Percentiles rank a stretch among this genome's conserved stretches.
These are phyloP conservation scores for Periglandula ipomoeae DNA, from an alignment of 2,329 filamentous ascomycete genomes.

Conservation along the genomic window DNA sequence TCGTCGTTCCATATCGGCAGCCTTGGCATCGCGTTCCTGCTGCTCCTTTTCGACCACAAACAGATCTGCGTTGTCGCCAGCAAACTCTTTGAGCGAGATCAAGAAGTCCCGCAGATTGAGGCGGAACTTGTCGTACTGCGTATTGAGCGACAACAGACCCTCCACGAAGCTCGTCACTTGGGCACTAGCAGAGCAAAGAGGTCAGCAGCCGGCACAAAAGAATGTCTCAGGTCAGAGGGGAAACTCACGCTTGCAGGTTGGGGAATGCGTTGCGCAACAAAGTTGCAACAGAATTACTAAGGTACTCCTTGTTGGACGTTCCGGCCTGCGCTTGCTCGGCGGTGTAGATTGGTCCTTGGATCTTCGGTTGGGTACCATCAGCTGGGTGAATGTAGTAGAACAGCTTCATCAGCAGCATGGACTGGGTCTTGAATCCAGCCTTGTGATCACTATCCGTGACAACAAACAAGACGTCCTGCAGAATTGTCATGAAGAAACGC, in stretches of 20 bases:
- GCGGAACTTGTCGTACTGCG: slow-evolving; percentile 89
- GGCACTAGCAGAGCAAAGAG: slow-evolving; percentile 36
- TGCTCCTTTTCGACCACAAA: slow-evolving; percentile 93
- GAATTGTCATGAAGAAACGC: slow-evolving; percentile 89
- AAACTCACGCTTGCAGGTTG: slow-evolving; percentile 76
- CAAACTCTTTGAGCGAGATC: slow-evolving; percentile 93
- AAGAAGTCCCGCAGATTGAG: slow-evolving; percentile 93
- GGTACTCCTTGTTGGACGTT: slow-evolving; percentile 83
- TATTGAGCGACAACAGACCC: slow-evolving; percentile 79
- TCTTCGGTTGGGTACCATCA: slow-evolving; percentile 64
- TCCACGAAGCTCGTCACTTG: slow-evolving; percentile 90
- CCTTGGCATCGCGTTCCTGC: slow-evolving; percentile 74
- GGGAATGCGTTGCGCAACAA: slow-evolving; percentile 85
- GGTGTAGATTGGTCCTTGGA: slow-evolving; percentile 84
- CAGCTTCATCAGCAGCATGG: slow-evolving; percentile 85
- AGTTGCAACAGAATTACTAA: slow-evolving; percentile 77
- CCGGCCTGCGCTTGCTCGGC: slow-evolving; percentile 73
- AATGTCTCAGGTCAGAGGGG: not conserved
- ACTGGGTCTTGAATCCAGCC: slow-evolving; percentile 97
- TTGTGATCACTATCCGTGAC: slow-evolving; percentile 97
- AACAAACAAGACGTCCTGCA: slow-evolving; percentile 98
- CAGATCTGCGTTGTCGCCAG: slow-evolving; percentile 88
- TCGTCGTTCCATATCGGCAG: slow-evolving; percentile 80
- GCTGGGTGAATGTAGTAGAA: slow-evolving; percentile 86
- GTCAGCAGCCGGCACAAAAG: slow-evolving; percentile 23